Evolutionary conservation across 2,329 filamentous ascomycete genomes (phyloP), one percentile per base, ranked within the genome.

Genomic region (Verticillium tricorpus): DNA sequence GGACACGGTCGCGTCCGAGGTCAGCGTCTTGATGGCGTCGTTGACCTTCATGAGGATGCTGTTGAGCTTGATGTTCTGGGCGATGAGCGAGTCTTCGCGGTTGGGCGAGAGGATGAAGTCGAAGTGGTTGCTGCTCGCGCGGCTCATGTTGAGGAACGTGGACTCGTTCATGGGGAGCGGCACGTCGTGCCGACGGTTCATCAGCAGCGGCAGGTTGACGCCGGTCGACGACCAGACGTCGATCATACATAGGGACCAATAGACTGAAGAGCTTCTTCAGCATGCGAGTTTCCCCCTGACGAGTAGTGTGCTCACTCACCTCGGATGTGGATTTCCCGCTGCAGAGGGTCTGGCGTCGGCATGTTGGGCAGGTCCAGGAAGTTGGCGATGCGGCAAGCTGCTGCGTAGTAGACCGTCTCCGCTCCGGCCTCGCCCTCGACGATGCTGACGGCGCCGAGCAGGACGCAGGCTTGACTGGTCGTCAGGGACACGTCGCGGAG

Each of bases 401-500:
- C 65, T 12, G 70, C 68, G 57, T 78, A 78, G 63, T 74, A 77
- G 17, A 79, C 65, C 0, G 74, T 70, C 59, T 79, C 77, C 0
- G 74, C 67, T 1, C 68, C 69, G 6, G 72, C 69, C 17, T 78
- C 67, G 1, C 72, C 71, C 17, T 78, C 72, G 4, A 70, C 72
- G 52, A 73, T 70, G 3, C 72, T 73, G 37, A 67, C 62, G 0
- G 68, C 66, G 2, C 74, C 77, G 0, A 79, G 65, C 6, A 80
- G 64, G 5, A 80, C 71, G 52, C 74, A 76, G 5, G 74, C 74
- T 64, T 79, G 77, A 11, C 78, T 68, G 1, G 73, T 77, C 2
- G 60, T 67, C 11, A 77, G 62, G 4, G 72, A 74, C 2, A 77
- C 69, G 15, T 74, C 69, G 14, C 74, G 72, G 28, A 77, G 64